Base-by-base conservation (phyloP, 345 rosid species). In the Sisymbrium altissimum region DNA sequence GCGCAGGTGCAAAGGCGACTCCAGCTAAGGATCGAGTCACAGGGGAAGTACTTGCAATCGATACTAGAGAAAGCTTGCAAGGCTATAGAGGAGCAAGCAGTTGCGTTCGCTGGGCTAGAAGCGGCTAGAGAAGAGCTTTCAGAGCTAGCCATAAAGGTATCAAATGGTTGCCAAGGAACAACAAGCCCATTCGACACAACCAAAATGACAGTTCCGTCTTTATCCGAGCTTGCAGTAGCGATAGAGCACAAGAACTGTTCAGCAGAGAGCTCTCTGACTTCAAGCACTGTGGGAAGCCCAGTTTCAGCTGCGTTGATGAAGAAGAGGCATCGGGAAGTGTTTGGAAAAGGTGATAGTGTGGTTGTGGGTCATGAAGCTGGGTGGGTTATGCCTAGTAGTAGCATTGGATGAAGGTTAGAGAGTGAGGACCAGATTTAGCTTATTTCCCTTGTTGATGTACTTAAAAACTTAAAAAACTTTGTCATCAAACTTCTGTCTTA, bases 61-160 rank as follows among this genome's bases (percentile, higher is more conserved):
- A 88, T 94, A 75, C 88, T 94, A 0, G 98, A 94, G 82, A 94
- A 89, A 80, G 98, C 98, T 44, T 87, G 95, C 80, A 89, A 88
- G 82, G 93, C 88, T 33, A 81, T 91, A 43, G 86, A 74, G 46
- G 96, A 94, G 29, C 95, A 89, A 77, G 92, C 86, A 40, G 81
- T 78, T 70, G 90, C 83, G 0, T 75, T 86, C 44, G 82, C 88
- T 1, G 94, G 96, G 13, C 87, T 86, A 57, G 97, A 89, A 72
- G 91, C 88, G 15, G 96, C 90, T 4, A 85, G 96, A 46, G 96
- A 86, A 78, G 97, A 87, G 81, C 88, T 91, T 58, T 94, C 97
- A 6, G 98, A 87, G 71, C 79, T 88, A 13, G 96, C 98, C 56
- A 86, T 87, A 78, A 86, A 86, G 72, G 90, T 85, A 54, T 80